Conservation (phyloP, 2,329 filamentous ascomycete genomes). For the Endocalyx cinctus region DNA sequence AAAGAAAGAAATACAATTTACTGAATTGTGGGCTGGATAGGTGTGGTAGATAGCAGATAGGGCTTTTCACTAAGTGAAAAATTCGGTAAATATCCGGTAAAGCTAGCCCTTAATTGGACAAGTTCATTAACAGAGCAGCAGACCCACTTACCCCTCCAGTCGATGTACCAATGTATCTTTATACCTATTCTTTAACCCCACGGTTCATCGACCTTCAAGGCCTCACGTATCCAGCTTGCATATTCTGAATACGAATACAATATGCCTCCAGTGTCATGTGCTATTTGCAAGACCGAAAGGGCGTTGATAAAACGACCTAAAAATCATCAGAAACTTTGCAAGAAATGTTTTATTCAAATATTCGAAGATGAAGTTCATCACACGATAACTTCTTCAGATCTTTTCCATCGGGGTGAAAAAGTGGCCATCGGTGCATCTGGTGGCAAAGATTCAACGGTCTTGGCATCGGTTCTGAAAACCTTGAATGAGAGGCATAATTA, state of each 20-base stretch:
- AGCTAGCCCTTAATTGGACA: too few relatives aligned
- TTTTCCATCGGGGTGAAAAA: conserved; percentile 79
- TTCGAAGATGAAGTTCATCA: conserved; percentile 95
- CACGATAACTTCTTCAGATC: conserved; percentile 75
- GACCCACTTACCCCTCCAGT: too few relatives aligned
- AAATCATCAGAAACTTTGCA: conserved; percentile 91
- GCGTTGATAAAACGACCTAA: conserved; percentile 92
- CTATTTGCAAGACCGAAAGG: conserved; percentile 68
- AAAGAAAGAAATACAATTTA: too few relatives aligned
- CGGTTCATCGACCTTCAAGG: neutral
- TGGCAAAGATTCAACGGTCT: conserved; percentile 94
- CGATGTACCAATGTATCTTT: too few relatives aligned
- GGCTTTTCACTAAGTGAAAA: too few relatives aligned
- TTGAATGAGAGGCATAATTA: conserved; percentile 88
- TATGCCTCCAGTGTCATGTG: conserved; percentile 77
- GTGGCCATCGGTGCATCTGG: conserved; percentile 95
- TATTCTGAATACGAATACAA: neutral
- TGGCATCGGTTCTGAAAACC: conserved; percentile 91
- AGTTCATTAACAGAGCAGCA: too few relatives aligned
- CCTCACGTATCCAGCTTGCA: neutral
- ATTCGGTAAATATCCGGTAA: too few relatives aligned
- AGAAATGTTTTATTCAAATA: conserved; percentile 75
- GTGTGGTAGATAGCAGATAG: too few relatives aligned
- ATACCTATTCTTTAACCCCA: neutral
- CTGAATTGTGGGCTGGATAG: too few relatives aligned